phyloP scores from a whole-genome alignment of 2,329 filamentous ascomycete species.

The Diaporthe sp. region DNA sequence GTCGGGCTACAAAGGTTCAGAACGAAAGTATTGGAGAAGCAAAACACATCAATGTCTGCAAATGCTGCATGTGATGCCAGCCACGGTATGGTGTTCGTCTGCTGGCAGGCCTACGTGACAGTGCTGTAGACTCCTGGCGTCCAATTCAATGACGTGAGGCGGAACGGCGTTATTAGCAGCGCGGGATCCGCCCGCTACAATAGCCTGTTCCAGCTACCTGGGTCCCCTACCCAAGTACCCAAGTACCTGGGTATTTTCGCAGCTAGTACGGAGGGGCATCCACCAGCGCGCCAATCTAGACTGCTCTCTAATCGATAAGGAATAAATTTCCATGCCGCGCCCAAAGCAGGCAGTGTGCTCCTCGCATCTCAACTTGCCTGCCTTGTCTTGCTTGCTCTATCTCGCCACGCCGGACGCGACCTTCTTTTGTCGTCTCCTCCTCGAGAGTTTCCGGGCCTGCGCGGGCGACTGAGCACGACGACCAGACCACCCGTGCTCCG shows the following conservation, averaged over 20 bases:
- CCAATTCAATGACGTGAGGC: neutral
- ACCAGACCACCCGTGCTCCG: neutral
- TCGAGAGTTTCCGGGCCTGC: neutral
- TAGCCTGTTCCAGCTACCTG: neutral
- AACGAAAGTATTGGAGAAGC: neutral
- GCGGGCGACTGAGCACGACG: neutral
- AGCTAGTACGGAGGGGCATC: too few relatives aligned
- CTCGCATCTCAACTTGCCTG: neutral
- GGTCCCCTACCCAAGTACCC: neutral
- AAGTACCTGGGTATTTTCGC: too few relatives aligned
- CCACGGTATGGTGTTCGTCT: neutral
- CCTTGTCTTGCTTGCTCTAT: neutral
- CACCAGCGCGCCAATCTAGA: neutral
- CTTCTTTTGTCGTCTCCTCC: neutral
- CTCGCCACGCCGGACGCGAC: neutral
- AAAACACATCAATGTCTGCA: neutral
- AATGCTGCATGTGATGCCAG: neutral
- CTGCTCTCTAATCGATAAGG: slow-evolving; percentile 3
- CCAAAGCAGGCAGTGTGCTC: neutral
- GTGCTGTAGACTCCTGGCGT: neutral
- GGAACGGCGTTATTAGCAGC: neutral
- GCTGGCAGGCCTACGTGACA: neutral
- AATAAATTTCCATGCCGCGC: slow-evolving; percentile 5
- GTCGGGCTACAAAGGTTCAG: neutral
- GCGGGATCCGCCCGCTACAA: neutral